Evolutionary conservation across 2,329 filamentous ascomycete species (phyloP), one percentile per base, ranked within the genome.

Genomic region (Aspergillus caelatus): DNA sequence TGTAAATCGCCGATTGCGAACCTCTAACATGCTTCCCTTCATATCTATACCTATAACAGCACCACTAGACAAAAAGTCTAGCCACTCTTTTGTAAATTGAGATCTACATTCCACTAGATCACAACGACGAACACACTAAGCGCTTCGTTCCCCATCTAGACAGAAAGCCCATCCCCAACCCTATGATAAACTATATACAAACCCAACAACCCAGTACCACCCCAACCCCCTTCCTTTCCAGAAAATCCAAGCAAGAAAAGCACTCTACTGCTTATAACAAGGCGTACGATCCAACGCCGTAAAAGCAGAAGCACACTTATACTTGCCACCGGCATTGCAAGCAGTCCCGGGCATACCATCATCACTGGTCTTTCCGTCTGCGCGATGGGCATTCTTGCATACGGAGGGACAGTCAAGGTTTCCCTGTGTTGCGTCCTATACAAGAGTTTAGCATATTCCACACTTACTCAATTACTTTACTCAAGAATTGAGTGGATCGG

Each of bases 271-370:
- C 16, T 45, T 52, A 34, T 57, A 58, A 14, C 62, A 63, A 21
- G 39, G 36, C 5, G 45, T 59, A 16, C 61, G 56, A 23, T 48
- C 61, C 56, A 36, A 9, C 16, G 61, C 61, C 39, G 56, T 59
- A 9, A 62, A 48, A 2, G 32, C 50, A 43, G 56, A 59, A 19
- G 43, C 43, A 14, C 61, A 62, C 48, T 62, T 46, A 16, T 62
- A 62, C 14, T 55, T 59, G 0, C 61, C 61, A 4, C 61, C 61
- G 0, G 61, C 61, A 59, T 56, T 59, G 21, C 61, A 62, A 2
- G 61, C 61, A 2, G 61, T 62, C 1, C 61, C 61, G 6, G 61
- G 48, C 16, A 50, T 54, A 0, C 61, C 61, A 23, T 62, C 61
- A 10, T 23, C 21, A 7, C 55, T 56, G 12, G 56, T 62, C 4